These are phyloP conservation scores for Lentinula raphanica DNA, from an alignment of 768 basidiomycete genomes.

Conservation along the genomic window DNA sequence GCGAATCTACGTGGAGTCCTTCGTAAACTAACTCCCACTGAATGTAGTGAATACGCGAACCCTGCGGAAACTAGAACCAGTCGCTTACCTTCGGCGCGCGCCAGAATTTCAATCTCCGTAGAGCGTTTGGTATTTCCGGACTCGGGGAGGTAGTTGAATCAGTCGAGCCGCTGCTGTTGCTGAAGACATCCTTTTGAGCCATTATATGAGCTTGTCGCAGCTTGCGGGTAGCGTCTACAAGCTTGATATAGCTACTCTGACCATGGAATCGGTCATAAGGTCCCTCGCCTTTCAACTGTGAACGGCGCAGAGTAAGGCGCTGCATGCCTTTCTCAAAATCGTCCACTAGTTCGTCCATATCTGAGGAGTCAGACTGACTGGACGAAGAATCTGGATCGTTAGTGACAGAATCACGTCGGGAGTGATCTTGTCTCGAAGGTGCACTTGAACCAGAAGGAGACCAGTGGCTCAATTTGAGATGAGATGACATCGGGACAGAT, in stretches of 20 bases:
- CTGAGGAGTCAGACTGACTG: constrained; percentile 16
- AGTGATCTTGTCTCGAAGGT: not conserved
- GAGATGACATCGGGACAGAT: not conserved
- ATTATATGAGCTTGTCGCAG: constrained; percentile 47
- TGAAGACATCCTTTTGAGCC: constrained; percentile 22
- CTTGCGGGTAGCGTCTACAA: constrained; percentile 49
- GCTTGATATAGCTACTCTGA: constrained; percentile 51
- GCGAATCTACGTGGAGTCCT: constrained; percentile 30
- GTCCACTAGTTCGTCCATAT: constrained; percentile 29
- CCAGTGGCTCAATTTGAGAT: not conserved
- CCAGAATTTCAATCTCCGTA: constrained; percentile 51
- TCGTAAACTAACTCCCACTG: constrained; percentile 62
- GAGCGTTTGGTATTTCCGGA: constrained; percentile 12
- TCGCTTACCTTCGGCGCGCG: constrained; percentile 45
- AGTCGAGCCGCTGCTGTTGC: not conserved
- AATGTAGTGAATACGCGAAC: not conserved
- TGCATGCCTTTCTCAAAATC: constrained; percentile 25
- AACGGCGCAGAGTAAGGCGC: not conserved
- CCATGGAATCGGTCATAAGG: constrained; percentile 48
- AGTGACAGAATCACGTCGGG: not conserved
- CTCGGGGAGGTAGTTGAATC: constrained; percentile 13
- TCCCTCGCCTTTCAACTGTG: not conserved
- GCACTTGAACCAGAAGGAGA: not conserved
- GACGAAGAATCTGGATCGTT: not conserved
- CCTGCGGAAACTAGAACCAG: not conserved